Conservation (phyloP, 1,284 basidiomycete species). For the Porodaedalea pini region DNA sequence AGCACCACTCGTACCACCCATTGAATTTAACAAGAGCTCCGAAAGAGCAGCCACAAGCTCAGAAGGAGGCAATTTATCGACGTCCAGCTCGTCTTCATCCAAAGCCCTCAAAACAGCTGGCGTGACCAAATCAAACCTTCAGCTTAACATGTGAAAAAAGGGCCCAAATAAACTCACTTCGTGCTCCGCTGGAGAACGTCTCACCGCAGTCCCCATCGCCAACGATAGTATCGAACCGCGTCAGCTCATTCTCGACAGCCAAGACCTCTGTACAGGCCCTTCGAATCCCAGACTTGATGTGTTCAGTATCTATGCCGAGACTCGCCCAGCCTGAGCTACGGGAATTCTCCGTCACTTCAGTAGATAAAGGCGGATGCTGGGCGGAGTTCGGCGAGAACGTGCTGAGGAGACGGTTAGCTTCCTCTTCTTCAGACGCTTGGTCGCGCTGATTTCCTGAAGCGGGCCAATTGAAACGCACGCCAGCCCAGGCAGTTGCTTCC, state of each 20-base stretch:
- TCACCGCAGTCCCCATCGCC: slow-evolving; percentile 37
- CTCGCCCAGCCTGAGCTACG: background rate
- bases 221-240: slow-evolving; percentile 39
- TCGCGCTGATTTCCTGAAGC: slow-evolving; percentile 1
- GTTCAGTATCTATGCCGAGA: slow-evolving; percentile 16
- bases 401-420: background rate
- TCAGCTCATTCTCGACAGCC: slow-evolving; percentile 37
- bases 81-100: slow-evolving; percentile 15
- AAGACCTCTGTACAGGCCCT: slow-evolving; percentile 35
- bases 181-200: slow-evolving; percentile 32
- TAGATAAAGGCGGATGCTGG: background rate
- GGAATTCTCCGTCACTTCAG: background rate
- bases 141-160: background rate
- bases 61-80: slow-evolving; percentile 2
- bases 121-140: background rate
- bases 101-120: slow-evolving; percentile 21
- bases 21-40: slow-evolving; percentile 30
- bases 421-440: slow-evolving; percentile 11
- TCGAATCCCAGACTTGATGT: slow-evolving; percentile 29
- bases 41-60: slow-evolving; percentile 10
- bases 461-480: slow-evolving; percentile 28
- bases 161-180: slow-evolving; percentile 22
- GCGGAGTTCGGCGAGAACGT: background rate
- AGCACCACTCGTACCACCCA: slow-evolving; percentile 37
- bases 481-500: slow-evolving; percentile 38